Evolutionary conservation across 495 filamentous ascomycete genomes (phyloP).

Genomic region (Talaromyces trachyspermus): DNA sequence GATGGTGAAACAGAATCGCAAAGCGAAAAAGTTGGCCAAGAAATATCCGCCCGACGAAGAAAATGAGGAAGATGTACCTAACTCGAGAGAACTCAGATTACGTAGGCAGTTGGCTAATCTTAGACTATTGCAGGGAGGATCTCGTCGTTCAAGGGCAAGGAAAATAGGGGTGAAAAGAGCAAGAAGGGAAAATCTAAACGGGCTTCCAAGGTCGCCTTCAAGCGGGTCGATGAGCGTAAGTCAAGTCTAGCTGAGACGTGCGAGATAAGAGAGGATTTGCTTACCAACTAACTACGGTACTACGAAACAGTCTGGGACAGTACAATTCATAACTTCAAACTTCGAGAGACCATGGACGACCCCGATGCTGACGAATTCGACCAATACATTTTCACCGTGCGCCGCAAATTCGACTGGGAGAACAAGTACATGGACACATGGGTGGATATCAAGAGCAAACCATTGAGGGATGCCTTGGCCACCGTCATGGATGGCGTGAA

Average conservation of each 20-base stretch:
- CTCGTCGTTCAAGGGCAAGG: slow-evolving; percentile 10
- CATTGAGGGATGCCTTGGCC: slow-evolving; percentile 62
- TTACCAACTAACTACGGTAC: background rate
- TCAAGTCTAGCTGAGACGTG: no score
- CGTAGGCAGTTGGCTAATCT: slow-evolving; percentile 18
- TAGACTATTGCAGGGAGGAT: slow-evolving; percentile 14
- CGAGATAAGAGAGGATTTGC: no score
- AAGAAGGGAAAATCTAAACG: slow-evolving; percentile 37
- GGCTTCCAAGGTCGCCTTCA: slow-evolving; percentile 66
- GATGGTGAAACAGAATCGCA: slow-evolving; percentile 43
- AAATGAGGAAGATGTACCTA: slow-evolving; percentile 16
- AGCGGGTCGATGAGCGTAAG: slow-evolving; percentile 73
- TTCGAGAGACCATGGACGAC: slow-evolving; percentile 72
- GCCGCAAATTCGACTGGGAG: slow-evolving; percentile 81
- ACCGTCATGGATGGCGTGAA: slow-evolving; percentile 78
- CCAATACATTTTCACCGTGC: slow-evolving; percentile 79
- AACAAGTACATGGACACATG: slow-evolving; percentile 73
- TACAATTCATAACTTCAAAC: slow-evolving; percentile 73
- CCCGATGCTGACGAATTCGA: slow-evolving; percentile 68
- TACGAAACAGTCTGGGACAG: slow-evolving; percentile 57
- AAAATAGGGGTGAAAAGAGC: slow-evolving; percentile 11
- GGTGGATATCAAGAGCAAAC: slow-evolving; percentile 82
- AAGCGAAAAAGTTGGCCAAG: slow-evolving; percentile 37
- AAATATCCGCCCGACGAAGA: slow-evolving; percentile 20
- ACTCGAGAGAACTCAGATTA: slow-evolving; percentile 14